Evolutionary conservation across 1,284 basidiomycete species (phyloP).

Genomic region (Ceratobasidium sp.): DNA sequence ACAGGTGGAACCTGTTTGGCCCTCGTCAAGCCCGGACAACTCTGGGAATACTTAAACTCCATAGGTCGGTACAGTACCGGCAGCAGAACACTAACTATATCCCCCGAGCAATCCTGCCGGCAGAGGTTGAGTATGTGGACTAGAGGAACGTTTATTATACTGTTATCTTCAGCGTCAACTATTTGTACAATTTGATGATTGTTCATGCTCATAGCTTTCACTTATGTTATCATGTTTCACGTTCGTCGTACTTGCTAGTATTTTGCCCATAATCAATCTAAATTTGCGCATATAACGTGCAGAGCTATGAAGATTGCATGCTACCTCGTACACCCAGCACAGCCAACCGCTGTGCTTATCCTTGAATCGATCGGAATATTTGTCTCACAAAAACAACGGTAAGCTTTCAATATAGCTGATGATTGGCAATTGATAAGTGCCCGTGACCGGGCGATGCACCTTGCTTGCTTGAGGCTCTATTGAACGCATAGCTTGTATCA

Average conservation of each 20-base stretch:
- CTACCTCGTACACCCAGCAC: too few species aligned
- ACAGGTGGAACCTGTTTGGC: slow-evolving; percentile 36
- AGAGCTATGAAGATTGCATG: too few species aligned
- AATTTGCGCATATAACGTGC: too few species aligned
- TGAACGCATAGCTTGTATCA: too few species aligned
- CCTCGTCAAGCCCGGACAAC: slow-evolving; percentile 39
- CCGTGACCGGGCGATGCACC: too few species aligned
- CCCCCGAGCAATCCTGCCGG: slow-evolving; percentile 16
- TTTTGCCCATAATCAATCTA: neutral
- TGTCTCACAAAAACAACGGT: too few species aligned
- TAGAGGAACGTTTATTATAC: neutral
- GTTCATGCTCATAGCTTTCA: neutral
- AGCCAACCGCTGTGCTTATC: too few species aligned
- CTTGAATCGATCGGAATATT: too few species aligned
- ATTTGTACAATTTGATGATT: neutral
- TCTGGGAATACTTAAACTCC: slow-evolving; percentile 26
- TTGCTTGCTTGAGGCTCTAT: too few species aligned
- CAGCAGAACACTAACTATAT: slow-evolving; percentile 1
- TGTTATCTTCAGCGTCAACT: neutral
- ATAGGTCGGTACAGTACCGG: slow-evolving; percentile 29
- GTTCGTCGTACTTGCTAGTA: neutral
- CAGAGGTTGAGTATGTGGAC: slow-evolving; percentile 35
- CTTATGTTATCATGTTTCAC: neutral
- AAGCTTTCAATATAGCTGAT: too few species aligned
- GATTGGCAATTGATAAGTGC: too few species aligned